phyloP scores from a whole-genome alignment of 352 stramenopile genomes.

The Phytophthora chlamydospora region DNA sequence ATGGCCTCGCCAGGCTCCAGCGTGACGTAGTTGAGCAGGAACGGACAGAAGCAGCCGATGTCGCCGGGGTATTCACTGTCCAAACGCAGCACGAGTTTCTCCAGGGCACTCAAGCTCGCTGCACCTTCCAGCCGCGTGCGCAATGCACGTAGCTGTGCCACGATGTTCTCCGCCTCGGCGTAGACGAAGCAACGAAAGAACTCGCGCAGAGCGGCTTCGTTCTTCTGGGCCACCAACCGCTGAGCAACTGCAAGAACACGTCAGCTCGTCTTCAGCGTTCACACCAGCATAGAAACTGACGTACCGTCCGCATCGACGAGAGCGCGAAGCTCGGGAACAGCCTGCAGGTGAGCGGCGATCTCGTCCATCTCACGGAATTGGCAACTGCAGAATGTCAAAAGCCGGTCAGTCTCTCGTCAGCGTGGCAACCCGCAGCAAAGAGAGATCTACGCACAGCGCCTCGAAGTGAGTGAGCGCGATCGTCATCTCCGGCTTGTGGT shows the following conservation, averaged over 20 bases:
- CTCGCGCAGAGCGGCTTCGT: slow-evolving; percentile 53
- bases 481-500: slow-evolving; percentile 99
- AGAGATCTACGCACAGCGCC: slow-evolving; percentile 71
- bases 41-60: slow-evolving; percentile 97
- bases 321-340: slow-evolving; percentile 89
- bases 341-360: slow-evolving; percentile 89
- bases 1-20: slow-evolving; percentile 96
- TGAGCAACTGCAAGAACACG: slow-evolving; percentile 33
- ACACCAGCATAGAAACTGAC: not conserved
- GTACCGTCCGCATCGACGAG: slow-evolving; percentile 60
- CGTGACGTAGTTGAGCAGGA: slow-evolving; percentile 98
- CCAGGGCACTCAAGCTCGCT: slow-evolving; percentile 43
- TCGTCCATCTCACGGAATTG: slow-evolving; percentile 95
- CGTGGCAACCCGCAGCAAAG: not conserved
- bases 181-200: slow-evolving; percentile 88
- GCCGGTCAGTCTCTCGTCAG: slow-evolving; percentile 15
- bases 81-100: slow-evolving; percentile 92
- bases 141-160: slow-evolving; percentile 76
- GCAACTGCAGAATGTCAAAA: slow-evolving; percentile 33
- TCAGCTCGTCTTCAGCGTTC: not conserved
- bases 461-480: slow-evolving; percentile 98
- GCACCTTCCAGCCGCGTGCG: slow-evolving; percentile 70
- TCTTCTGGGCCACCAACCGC: slow-evolving; percentile 43
- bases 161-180: slow-evolving; percentile 69
- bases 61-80: slow-evolving; percentile 96